Base-by-base conservation (phyloP, 129 eudicot species). In the Deinandra increscens region DNA sequence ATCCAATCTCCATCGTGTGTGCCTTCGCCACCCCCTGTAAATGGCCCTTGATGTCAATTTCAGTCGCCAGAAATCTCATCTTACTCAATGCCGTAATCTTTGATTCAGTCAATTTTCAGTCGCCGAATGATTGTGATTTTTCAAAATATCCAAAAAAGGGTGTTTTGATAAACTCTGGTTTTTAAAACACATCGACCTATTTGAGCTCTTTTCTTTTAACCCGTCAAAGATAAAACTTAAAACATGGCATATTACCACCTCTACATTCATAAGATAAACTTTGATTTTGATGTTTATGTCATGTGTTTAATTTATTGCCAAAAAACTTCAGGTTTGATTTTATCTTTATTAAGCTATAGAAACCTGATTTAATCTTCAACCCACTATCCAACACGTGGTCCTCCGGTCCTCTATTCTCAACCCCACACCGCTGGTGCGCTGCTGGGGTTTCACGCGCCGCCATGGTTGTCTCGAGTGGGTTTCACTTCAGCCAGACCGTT, bases 401-500 rank as follows among this genome's bases (percentile, higher is more conserved):
- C 46, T 22, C 10, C n/a, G 98, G 82, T 1, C 96, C 96, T 1
- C 81, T 77, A 13, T 12, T 84, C 12, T 36, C 74, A 6, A 49
- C 75, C 9, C 90, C 96, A 5, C 83, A 91, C 9, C 76, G 98
- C 1, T 92, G 98, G 98, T 88, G 98, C 68, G 80, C 69, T 0
- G 79, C 86, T 7, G 96, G 96, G 9, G 39, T 80, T 8, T 59
- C 74, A 10, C 50, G 67, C 3, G 87, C 80, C 59, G 61, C 76
- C 12, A 87, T 89, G 0, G 80, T 71, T 23, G 80, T 89, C 26
- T 89, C 95, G 11, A 89, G 96, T 33, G 98, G 98, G 56, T 72
- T 88, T 39, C 84, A 80, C 70, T 89, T 81, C 81, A 33, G 39
- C 50, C 70, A 63, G 17, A 80, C 80, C 55, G 83, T 85, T 4